Evolutionary conservation across 352 stramenopile species (phyloP).

Genomic region (Phytophthora brassicae): DNA sequence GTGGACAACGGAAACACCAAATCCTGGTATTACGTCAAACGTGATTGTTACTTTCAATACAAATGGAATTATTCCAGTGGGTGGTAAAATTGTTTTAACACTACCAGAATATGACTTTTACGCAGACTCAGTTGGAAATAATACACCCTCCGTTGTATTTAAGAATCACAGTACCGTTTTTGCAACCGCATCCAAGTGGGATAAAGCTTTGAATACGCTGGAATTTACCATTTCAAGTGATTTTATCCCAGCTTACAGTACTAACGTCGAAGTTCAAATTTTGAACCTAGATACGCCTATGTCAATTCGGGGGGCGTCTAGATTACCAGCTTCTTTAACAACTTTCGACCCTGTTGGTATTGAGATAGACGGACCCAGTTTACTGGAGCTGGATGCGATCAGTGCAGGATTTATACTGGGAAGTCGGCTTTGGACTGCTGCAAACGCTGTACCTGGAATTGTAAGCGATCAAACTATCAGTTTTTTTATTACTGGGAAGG

Average conservation of each 20-base stretch:
- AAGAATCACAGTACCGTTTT: conserved; percentile 22
- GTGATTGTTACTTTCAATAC: conserved; percentile 46
- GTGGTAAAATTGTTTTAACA: conserved; percentile 41
- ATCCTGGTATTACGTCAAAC: conserved; percentile 51
- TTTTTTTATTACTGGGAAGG: conserved; percentile 47
- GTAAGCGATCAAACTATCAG: conserved; percentile 47
- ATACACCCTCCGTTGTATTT: conserved; percentile 28
- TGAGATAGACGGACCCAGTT: conserved; percentile 54
- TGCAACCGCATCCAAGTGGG: conserved; percentile 28
- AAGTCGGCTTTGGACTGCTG: conserved; percentile 47
- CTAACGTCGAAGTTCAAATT: conserved; percentile 36
- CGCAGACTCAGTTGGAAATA: conserved; percentile 24
- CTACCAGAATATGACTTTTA: conserved; percentile 45
- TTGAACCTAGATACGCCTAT: conserved; percentile 41
- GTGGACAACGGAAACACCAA: conserved; percentile 44
- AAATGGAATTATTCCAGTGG: conserved; percentile 42
- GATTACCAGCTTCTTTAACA: conserved; percentile 29
- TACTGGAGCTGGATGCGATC: conserved; percentile 47
- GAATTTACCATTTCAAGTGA: conserved; percentile 23
- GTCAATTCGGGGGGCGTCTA: conserved; percentile 32
- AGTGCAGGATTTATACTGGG: conserved; percentile 44
- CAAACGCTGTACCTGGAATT: conserved; percentile 44
- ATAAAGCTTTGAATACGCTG: conserved; percentile 8
- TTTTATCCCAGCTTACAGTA: conserved; percentile 38
- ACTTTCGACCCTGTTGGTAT: conserved; percentile 44